phyloP scores from a whole-genome alignment of 495 filamentous ascomycete genomes.

The Penicillium arizonense region DNA sequence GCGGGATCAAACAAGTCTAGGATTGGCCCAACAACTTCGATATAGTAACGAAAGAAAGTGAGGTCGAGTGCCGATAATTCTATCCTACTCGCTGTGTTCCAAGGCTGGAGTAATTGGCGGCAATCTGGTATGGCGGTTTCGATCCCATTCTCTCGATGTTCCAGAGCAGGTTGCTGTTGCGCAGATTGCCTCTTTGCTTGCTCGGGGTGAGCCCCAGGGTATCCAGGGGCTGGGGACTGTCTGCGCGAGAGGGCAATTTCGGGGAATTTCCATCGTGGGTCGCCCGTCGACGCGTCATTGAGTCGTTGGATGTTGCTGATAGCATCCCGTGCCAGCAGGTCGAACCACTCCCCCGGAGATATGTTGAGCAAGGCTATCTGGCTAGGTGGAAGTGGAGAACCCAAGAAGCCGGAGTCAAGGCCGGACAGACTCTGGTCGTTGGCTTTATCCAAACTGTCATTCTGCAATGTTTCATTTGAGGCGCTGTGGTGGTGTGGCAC shows the following conservation, averaged over 20 bases:
- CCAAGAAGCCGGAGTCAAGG: background rate
- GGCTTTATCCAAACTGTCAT: too few species aligned
- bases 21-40: conserved; percentile 8
- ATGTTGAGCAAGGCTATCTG: conserved; percentile 13
- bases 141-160: too few species aligned
- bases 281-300: too few species aligned
- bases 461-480: too few species aligned
- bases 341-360: conserved; percentile 17
- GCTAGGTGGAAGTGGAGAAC: conserved; percentile 7
- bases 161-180: too few species aligned
- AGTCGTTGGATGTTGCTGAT: conserved; percentile 9
- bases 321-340: conserved; percentile 17
- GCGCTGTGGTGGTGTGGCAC: too few species aligned
- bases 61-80: conserved; percentile 6
- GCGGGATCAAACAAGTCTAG: conserved; percentile 18
- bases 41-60: conserved; percentile 10
- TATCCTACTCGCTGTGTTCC: conserved; percentile 3
- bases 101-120: background rate
- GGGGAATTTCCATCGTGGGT: too few species aligned
- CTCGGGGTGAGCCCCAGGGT: too few species aligned
- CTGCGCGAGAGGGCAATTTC: too few species aligned
- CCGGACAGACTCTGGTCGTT: too few species aligned
- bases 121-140: conserved; percentile 5
- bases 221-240: too few species aligned
- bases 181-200: too few species aligned